Evolutionary conservation across 1,139 yeast genomes (phyloP).

Genomic region (Kodamaea arcana): DNA sequence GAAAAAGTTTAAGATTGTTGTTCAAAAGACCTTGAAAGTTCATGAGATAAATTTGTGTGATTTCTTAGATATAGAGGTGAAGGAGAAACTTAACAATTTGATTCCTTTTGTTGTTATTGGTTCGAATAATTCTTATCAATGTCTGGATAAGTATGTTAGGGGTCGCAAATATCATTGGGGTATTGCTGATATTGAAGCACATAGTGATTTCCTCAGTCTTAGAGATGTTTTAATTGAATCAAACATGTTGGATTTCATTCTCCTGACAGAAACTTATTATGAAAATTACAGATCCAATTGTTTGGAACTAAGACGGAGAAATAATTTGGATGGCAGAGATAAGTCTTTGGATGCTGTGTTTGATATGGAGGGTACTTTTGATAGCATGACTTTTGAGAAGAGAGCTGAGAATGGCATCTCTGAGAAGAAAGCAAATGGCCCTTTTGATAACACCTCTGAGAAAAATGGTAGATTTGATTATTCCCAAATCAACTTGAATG

Average conservation of each 20-base stretch:
- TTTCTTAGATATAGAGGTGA: constrained; percentile 39
- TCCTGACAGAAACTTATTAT: constrained; percentile 55
- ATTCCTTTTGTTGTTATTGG: constrained; percentile 64
- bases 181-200: constrained; percentile 65
- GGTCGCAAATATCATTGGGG: constrained; percentile 80
- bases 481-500: not conserved
- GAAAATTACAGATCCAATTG: constrained; percentile 49
- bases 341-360: not conserved
- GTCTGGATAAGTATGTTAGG: constrained; percentile 41
- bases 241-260: constrained; percentile 56
- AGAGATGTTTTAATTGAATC: constrained; percentile 48
- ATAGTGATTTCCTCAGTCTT: constrained; percentile 61
- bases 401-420: not conserved
- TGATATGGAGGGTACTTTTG: too few relatives aligned
- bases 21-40: constrained; percentile 39
- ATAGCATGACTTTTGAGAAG: too few relatives aligned
- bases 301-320: constrained; percentile 35
- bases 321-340: not conserved
- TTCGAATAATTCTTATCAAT: constrained; percentile 29
- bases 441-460: too few relatives aligned
- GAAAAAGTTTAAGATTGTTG: constrained; percentile 37
- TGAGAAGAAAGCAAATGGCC: too few relatives aligned
- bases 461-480: too few relatives aligned
- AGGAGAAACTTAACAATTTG: constrained; percentile 23
- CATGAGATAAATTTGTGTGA: constrained; percentile 57